Evolutionary conservation across 2,329 filamentous ascomycete species (phyloP), one percentile per base, ranked within the genome.

Genomic region (Clarireedia paspali): DNA sequence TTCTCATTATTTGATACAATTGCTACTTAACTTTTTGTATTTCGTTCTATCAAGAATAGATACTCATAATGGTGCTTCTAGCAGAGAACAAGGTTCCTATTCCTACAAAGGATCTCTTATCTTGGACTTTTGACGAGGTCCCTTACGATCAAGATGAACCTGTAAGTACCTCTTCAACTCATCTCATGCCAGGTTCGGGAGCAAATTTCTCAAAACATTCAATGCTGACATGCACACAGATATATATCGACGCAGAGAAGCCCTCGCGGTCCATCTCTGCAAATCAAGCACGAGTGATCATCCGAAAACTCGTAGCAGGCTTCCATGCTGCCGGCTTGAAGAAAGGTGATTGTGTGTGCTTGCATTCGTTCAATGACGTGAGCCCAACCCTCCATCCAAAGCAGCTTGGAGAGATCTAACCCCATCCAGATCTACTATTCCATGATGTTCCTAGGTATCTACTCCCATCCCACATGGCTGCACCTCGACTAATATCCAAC

Each of bases 291-390:
- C 57, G 59, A 24, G 30, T 55, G 3, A 38, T 66, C 12, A 60
- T 67, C 15, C 59, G 63, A 23, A 61, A 65, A 46, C 58, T 68
- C 12, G 59, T 64, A 3, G 61, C 66, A 30, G 65, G 66, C 4
- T 54, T 69, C 27, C 63, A 65, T 42, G 59, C 62, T 5, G 57
- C 60, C 23, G 66, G 65, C 0, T 50, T 68, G 17, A 57, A 63
- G 44, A 61, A 61, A 30, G 64, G 63, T 27, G 66, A 68, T 55
- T 68, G 66, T 50, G 63, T 67, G 7, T 68, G 66, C 40, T 51
- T 68, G 36, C 53, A 63, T 50, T 66, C 63, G 12, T 67, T 66
- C 53, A 68, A 68, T 55, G 63, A 68, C 58, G 64, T 68, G 57
- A 45, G 59, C 26, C 14, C n/a, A 9, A 9, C 47, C 15, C 23